Evolutionary conservation across 495 filamentous ascomycete genomes (phyloP).

Genomic region (Talaromyces proteolyticus): DNA sequence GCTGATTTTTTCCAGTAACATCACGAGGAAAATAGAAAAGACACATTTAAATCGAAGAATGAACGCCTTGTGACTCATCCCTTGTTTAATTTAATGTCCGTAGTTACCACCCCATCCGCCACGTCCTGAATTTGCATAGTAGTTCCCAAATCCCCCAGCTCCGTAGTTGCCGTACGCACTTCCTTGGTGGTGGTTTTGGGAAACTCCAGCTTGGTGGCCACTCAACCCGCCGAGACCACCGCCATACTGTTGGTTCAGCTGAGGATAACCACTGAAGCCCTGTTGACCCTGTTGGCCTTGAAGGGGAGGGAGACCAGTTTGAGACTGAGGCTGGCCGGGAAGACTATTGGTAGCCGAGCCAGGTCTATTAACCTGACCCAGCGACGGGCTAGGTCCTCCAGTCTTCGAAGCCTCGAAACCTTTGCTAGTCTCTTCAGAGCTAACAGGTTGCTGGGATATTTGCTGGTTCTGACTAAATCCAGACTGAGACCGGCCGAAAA

Average conservation of each 20-base stretch:
- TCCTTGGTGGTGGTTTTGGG: constrained; percentile 58
- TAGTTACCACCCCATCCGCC: constrained; percentile 72
- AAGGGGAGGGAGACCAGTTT: constrained; percentile 63
- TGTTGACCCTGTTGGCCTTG: constrained; percentile 58
- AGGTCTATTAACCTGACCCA: constrained; percentile 72
- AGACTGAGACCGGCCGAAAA: constrained; percentile 66
- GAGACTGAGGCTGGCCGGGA: constrained; percentile 52
- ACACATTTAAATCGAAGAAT: constrained; percentile 25
- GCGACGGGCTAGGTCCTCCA: constrained; percentile 76
- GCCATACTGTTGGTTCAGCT: constrained; percentile 68
- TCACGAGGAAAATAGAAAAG: constrained; percentile 9
- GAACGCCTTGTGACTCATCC: constrained; percentile 9
- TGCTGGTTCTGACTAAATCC: constrained; percentile 64
- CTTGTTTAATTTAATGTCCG: constrained; percentile 24
- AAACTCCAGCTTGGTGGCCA: constrained; percentile 50
- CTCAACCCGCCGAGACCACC: constrained; percentile 63
- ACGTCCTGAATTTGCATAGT: constrained; percentile 48
- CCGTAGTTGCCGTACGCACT: constrained; percentile 44
- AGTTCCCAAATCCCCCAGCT: constrained; percentile 49
- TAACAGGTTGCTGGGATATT: constrained; percentile 56
- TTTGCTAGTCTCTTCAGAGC: constrained; percentile 68
- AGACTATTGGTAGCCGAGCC: constrained; percentile 77
- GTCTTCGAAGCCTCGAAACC: constrained; percentile 69
- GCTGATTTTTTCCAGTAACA: constrained; percentile 6
- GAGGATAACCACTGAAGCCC: constrained; percentile 68